phyloP scores from a whole-genome alignment of 2,329 filamentous ascomycete species.

The Tolypocladium tundrense region DNA sequence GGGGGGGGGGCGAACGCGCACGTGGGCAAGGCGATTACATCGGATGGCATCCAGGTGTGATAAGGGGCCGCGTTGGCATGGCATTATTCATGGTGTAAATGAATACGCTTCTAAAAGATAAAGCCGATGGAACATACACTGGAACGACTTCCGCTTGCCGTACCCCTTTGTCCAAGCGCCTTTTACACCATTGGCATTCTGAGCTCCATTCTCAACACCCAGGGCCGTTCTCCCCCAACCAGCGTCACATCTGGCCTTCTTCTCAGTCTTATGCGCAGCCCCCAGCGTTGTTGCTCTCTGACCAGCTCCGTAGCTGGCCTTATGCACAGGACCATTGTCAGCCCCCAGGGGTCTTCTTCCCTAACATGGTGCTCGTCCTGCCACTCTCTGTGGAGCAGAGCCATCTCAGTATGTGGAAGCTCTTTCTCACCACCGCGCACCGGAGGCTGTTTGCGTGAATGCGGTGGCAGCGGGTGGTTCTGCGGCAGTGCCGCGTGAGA shows the following conservation, averaged over 20 bases:
- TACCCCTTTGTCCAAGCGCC: background rate
- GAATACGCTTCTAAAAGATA: background rate
- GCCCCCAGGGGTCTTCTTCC: too few relatives aligned
- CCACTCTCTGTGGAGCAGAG: too few relatives aligned
- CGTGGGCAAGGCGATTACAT: constrained; percentile 25
- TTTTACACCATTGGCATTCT: background rate
- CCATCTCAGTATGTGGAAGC: background rate
- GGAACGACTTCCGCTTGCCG: too few relatives aligned
- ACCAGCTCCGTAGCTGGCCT: too few relatives aligned
- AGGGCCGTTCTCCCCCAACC: too few relatives aligned
- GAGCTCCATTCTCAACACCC: too few relatives aligned
- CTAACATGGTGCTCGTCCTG: too few relatives aligned
- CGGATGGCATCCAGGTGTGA: constrained; percentile 20
- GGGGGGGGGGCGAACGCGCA: too few relatives aligned
- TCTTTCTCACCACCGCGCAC: background rate
- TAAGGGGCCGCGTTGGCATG: constrained; percentile 3
- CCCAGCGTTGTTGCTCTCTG: too few relatives aligned
- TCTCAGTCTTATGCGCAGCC: too few relatives aligned
- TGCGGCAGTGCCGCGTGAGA: background rate
- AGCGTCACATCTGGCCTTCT: too few relatives aligned
- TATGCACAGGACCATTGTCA: too few relatives aligned
- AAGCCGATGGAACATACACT: background rate
- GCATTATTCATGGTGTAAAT: background rate
- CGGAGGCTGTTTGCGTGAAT: background rate
- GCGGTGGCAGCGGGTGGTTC: background rate